phyloP scores from a whole-genome alignment of 1,284 basidiomycete genomes.

The Schizophyllum amplum region DNA sequence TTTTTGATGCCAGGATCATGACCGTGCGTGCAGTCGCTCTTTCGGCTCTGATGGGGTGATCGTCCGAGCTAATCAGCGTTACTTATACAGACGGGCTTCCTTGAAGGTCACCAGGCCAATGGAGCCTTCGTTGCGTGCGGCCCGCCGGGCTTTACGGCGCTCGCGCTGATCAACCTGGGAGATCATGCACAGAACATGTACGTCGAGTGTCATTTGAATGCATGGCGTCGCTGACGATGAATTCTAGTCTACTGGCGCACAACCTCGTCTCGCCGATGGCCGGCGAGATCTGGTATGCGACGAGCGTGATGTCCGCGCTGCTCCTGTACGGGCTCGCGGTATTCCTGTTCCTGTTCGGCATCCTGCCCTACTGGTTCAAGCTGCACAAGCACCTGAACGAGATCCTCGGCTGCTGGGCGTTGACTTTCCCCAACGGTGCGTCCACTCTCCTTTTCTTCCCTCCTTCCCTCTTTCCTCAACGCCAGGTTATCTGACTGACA shows the following conservation, averaged over 20 bases:
- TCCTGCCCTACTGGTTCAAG: conserved; percentile 42
- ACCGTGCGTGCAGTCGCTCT: conserved; percentile 29
- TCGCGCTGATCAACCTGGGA: conserved; percentile 40
- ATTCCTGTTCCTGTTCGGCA: conserved; percentile 38
- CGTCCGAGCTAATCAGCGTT: neutral
- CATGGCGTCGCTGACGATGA: conserved; percentile 1
- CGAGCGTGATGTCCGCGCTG: conserved; percentile 30
- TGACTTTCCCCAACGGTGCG: conserved; percentile 41
- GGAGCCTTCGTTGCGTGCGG: conserved; percentile 41
- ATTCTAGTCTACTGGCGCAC: conserved; percentile 27
- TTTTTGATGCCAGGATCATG: conserved; percentile 29
- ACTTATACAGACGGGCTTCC: conserved; percentile 34
- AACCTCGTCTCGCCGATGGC: conserved; percentile 31
- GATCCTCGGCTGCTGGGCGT: conserved; percentile 43
- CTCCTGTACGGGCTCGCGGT: conserved; percentile 39
- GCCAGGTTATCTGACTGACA: conserved; percentile 1
- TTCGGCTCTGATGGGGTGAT: too few species aligned
- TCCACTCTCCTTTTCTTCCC: neutral
- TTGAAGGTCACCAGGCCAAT: conserved; percentile 42
- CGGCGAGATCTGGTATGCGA: conserved; percentile 40
- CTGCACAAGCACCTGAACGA: conserved; percentile 37
- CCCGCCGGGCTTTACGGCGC: conserved; percentile 41
- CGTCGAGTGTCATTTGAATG: conserved; percentile 11
- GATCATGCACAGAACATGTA: conserved; percentile 30
- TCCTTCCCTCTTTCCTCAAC: too few species aligned